Evolutionary conservation across 1,284 basidiomycete genomes (phyloP), one percentile per base, ranked within the genome.

Genomic region (Porogramme epimiltina): DNA sequence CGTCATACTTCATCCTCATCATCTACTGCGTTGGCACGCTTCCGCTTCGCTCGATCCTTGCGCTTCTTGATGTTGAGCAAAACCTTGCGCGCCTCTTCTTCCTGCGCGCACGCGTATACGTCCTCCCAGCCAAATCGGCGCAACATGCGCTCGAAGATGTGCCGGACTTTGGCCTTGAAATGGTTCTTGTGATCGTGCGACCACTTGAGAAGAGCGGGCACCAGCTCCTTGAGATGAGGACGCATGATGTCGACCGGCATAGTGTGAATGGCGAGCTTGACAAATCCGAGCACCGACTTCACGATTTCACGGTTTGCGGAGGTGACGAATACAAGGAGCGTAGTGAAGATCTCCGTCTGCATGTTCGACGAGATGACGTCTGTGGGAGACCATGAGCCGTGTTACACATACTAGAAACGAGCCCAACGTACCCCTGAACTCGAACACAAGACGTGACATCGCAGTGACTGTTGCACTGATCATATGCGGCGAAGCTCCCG

Each of bases 101-200:
- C 85, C 18, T 89, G 87, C 25, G 91, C 89, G 56, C 82, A 82
- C 16, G 77, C 71, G 64, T 89, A 89, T 5, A 99, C 85, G 19
- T 87, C 87, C 45, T 95, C 87, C 77, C 85, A 97, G 0, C 89
- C 90, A 66, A 98, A 97, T 56, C 95, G 83, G 55, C 96, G 80
- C 57, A 99, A 81, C 81, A 99, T 87, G 42, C 97, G 85, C 76
- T 99, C 97, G 62, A 99, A 94, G 54, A 99, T 95, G 71, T 98
- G 95, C 41, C 94, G 84, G 13, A 98, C 93, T 75, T 98, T 98
- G 49, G 83, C 80, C 71, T 99, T 99, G 84, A 99, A 99, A 70
- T 98, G 96, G 67, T 99, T 98, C 70, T 96, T 96, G 76, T 99
- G 95, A 68, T 98, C 95, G 65, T 96, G 92, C 5, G 93, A 93